Evolutionary conservation across 345 rosid species (phyloP), one percentile per base, ranked within the genome.

Genomic region (Hevea brasiliensis): DNA sequence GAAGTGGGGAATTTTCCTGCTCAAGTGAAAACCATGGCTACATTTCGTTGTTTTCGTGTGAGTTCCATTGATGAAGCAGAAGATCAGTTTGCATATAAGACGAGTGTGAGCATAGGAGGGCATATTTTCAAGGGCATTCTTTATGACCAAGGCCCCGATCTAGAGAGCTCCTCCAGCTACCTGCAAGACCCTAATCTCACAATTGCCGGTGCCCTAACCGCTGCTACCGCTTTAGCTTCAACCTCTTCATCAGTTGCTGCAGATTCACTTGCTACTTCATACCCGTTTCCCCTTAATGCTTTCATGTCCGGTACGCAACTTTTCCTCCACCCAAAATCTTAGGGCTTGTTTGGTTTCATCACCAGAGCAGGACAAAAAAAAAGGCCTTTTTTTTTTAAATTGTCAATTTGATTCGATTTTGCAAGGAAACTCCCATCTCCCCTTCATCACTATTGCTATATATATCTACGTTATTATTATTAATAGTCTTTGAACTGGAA

Each of bases 81-180:
- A 0, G 86, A 79, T 48, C 84, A 86, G 66, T 70, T 65, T 55
- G 89, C 89, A 2, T 86, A 86, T 63, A 85, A 84, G 62, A 82
- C 89, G 40, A 81, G 82, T 55, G 82, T 86, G 68, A 77, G 65
- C 6, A 80, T 86, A 1, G 86, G 83, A 61, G 89, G 89, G 10
- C 87, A 82, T 57, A 76, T 86, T 14, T 86, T 86, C 77, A 84
- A 82, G 72, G 89, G 89, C 13, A 72, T 86, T 63, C 84, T 86
- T 4, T 86, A 86, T 58, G 92, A 91, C 64, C 93, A 87, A 81
- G 94, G 92, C 54, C 85, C 88, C 54, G 82, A 83, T n/a, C n/a
- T n/a, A 27, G 84, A 73, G 65, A 78, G 76, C 76, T 81, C 70
- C 37, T 29, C 65, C 10, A 24, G 15, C 10, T 55, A 75, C 24